Percentiles rank a stretch among this genome's conserved stretches.
Evolutionary conservation across 2,329 filamentous ascomycete species (phyloP).

Genomic region (Paecilomyces variotii): DNA sequence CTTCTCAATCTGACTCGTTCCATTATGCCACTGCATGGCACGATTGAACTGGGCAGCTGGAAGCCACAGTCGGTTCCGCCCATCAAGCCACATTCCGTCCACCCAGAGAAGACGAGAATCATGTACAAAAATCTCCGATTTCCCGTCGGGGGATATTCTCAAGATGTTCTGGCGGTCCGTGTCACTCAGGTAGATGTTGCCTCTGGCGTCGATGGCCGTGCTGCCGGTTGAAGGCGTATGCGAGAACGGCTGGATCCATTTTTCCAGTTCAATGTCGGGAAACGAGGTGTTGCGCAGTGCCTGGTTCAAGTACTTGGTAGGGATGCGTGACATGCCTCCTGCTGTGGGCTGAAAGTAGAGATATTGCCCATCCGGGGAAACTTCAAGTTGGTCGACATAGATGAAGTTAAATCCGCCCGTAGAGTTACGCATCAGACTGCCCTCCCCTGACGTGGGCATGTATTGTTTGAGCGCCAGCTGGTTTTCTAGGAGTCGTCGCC

Average conservation of each 20-base stretch:
- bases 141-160: too few species aligned
- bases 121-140: background rate
- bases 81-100: constrained; percentile 1
- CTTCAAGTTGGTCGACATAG: constrained; percentile 29
- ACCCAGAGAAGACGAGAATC: background rate
- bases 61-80: constrained; percentile 2
- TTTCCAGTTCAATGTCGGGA: constrained; percentile 14
- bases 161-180: constrained; percentile 18
- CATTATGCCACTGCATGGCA: too few species aligned
- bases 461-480: too few species aligned
- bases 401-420: constrained; percentile 8
- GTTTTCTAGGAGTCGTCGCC: too few species aligned
- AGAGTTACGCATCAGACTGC: too few species aligned
- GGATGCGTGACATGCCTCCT: constrained; percentile 25
- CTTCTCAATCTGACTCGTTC: too few species aligned
- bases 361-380: constrained; percentile 26
- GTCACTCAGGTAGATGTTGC: constrained; percentile 31
- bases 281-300: constrained; percentile 26
- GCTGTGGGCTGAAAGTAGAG: constrained; percentile 29
- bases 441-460: too few species aligned
- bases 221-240: constrained; percentile 30
- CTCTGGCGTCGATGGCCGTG: constrained; percentile 30
- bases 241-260: constrained; percentile 21
- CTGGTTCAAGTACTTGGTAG: constrained; percentile 23
- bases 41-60: background rate